These are phyloP conservation scores for Talaromyces rugulosus DNA, from an alignment of 2,329 filamentous ascomycete species.

Conservation along the genomic window DNA sequence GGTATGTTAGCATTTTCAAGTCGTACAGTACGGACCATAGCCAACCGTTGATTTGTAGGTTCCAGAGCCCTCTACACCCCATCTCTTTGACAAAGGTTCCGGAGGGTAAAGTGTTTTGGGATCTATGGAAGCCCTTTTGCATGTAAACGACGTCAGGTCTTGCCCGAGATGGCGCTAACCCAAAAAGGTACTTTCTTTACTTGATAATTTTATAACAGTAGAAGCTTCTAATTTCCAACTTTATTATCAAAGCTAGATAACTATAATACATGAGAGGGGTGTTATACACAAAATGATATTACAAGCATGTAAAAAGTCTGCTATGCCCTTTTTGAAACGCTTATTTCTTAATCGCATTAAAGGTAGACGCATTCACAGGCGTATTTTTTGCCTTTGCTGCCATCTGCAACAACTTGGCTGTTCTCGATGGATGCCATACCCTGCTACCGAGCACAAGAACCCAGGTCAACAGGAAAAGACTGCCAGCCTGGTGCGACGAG, in stretches of 20 bases:
- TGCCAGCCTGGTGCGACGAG: constrained; percentile 88
- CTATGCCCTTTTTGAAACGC: background rate
- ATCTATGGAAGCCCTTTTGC: too few species aligned
- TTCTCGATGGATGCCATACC: constrained; percentile 66
- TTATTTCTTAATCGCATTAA: constrained; percentile 20
- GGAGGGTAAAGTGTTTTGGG: too few species aligned
- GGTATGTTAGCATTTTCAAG: too few species aligned
- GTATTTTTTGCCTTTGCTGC: constrained; percentile 33
- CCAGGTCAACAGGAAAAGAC: constrained; percentile 77
- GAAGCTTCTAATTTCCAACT: background rate
- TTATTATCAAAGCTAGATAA: background rate
- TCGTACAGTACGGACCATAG: too few species aligned
- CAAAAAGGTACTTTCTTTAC: background rate
- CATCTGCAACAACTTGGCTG: constrained; percentile 54
- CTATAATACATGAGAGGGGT: constrained; percentile 14
- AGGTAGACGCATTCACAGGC: constrained; percentile 20
- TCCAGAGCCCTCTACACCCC: too few species aligned
- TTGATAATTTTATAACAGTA: background rate
- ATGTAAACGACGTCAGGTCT: too few species aligned
- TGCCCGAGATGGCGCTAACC: too few species aligned
- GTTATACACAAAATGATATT: constrained; percentile 11
- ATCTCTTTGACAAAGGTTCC: too few species aligned
- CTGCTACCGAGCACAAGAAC: constrained; percentile 74
- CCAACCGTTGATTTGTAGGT: too few species aligned
- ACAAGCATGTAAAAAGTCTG: background rate